Conservation (phyloP, 2,329 filamentous ascomycete species). For the Hawksworthiomyces lignivorus region DNA sequence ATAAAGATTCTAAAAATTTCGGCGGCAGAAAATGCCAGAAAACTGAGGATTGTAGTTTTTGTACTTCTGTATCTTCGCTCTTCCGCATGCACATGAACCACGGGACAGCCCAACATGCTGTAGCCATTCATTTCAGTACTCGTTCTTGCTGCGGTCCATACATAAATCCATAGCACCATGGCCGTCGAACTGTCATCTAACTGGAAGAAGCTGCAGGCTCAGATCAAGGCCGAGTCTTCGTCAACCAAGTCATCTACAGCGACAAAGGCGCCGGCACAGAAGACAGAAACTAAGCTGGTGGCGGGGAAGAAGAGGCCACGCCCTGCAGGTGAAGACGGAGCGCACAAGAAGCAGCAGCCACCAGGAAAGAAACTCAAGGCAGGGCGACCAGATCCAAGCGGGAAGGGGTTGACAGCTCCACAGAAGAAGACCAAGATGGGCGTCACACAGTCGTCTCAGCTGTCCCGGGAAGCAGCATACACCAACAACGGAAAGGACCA, state of each 20-base stretch:
- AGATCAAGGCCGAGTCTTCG: conserved; percentile 41
- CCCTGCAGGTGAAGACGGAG: conserved; percentile 33
- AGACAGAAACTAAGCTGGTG: conserved; percentile 18
- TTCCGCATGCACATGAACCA: too few relatives aligned
- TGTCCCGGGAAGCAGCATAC: conserved; percentile 24
- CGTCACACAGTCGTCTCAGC: conserved; percentile 40
- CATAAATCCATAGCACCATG: conserved; percentile 25
- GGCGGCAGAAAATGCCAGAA: too few relatives aligned
- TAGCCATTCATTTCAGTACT: too few relatives aligned
- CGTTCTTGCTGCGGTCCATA: too few relatives aligned
- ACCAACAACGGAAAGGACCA: conserved; percentile 17
- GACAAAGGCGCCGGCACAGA: conserved; percentile 22
- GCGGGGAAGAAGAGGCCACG: conserved; percentile 20
- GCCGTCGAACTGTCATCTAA: conserved; percentile 54
- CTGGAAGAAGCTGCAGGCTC: conserved; percentile 70
- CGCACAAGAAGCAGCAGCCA: conserved; percentile 17
- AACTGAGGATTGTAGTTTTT: too few relatives aligned
- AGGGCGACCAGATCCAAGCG: background rate
- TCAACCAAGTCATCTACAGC: conserved; percentile 34
- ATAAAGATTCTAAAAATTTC: too few relatives aligned
- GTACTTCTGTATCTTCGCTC: too few relatives aligned
- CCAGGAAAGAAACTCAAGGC: conserved; percentile 10
- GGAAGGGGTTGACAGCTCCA: background rate
- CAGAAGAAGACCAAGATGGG: conserved; percentile 39
- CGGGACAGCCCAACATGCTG: too few relatives aligned